phyloP scores from a whole-genome alignment of 305 asterid species.

The Solanum hybrid region DNA sequence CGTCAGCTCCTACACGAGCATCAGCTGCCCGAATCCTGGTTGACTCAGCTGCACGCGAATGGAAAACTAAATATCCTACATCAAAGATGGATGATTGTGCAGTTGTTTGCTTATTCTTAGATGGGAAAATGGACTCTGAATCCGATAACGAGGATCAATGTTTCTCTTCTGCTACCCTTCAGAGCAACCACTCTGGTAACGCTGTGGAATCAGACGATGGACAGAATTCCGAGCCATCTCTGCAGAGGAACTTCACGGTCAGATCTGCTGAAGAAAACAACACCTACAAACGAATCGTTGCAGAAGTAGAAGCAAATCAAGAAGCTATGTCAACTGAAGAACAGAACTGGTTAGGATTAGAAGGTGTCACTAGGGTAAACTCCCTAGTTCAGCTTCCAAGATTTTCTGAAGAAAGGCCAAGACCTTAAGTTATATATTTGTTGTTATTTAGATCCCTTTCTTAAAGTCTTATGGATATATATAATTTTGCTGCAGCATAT shows the following conservation, averaged over 20 bases:
- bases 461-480: background rate
- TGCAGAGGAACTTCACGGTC: conserved; percentile 71
- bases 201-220: conserved; percentile 73
- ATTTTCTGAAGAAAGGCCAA: conserved; percentile 57
- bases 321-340: conserved; percentile 33
- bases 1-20: conserved; percentile 62
- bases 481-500: background rate
- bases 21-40: conserved; percentile 71
- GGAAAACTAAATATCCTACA: conserved; percentile 90
- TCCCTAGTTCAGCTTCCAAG: conserved; percentile 77
- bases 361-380: conserved; percentile 82
- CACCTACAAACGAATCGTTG: conserved; percentile 22
- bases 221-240: conserved; percentile 60
- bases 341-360: conserved; percentile 79
- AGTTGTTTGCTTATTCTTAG: conserved; percentile 77
- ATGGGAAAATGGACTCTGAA: conserved; percentile 83
- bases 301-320: conserved; percentile 24
- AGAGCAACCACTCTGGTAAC: conserved; percentile 65
- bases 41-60: conserved; percentile 79
- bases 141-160: conserved; percentile 76
- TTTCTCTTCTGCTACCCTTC: conserved; percentile 69
- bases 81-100: conserved; percentile 98
- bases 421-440: conserved; percentile 17
- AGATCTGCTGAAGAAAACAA: conserved; percentile 58
- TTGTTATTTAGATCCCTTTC: background rate